Evolutionary conservation across 2,329 filamentous ascomycete genomes (phyloP), one percentile per base, ranked within the genome.

Genomic region (Leptographium flavum): DNA sequence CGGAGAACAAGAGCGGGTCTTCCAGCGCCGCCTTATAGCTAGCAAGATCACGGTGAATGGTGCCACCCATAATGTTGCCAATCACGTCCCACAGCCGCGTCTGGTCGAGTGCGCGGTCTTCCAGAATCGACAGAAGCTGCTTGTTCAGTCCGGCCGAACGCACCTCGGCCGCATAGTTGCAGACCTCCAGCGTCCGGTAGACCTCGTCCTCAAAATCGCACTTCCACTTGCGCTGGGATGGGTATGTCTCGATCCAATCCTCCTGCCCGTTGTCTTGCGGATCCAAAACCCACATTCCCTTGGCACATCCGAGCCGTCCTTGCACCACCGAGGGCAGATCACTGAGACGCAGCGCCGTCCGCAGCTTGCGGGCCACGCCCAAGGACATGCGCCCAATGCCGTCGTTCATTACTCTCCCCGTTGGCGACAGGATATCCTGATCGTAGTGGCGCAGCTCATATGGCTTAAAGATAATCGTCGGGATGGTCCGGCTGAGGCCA

Each of bases 261-360:
- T 64, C 56, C 2, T 69, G 61, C 1, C 61, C 61, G 0, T 58
- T 59, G 23, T 73, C 68, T 0, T 63, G 55, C 0, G 67, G 63
- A 51, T 81, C 77, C 5, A 81, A 59, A 39, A 81, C 69, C 83
- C 83, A 88, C 51, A 88, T 67, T 0, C 84, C 85, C 57, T 90
- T 90, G 1, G 81, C 81, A 17, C 80, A 75, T 10, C 76, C 81
- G 31, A 88, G 72, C 1, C 85, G 73, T 2, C 67, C 83, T 58
- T 90, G 84, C 39, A 81, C 78, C 0, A 71, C 79, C 30, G 74
- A 73, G 0, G 82, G 81, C 0, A 74, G 57, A n/a, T 72, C 66
- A 0, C 57, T 52, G 0, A 81, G 59, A 0, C 70, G 71, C 9
- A 83, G 64, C 0, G 50, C 49, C 1, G 66, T 55, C 23, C 71